phyloP scores from a whole-genome alignment of 768 basidiomycete species.

The Boletus reticuloceps region DNA sequence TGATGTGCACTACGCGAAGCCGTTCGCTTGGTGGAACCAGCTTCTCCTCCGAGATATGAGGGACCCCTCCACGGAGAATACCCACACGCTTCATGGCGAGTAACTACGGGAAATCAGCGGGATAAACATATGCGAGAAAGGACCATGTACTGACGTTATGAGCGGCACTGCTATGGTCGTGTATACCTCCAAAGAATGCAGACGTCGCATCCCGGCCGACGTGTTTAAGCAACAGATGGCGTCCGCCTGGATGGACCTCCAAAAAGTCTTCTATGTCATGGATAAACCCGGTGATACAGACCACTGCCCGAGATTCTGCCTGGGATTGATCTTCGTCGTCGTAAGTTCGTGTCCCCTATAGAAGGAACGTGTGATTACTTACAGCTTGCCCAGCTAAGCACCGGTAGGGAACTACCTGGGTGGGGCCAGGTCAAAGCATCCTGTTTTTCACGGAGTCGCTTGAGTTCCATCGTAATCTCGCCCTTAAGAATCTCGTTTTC shows the following conservation, averaged over 20 bases:
- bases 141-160: not conserved
- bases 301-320: not conserved
- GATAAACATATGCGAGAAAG: not conserved
- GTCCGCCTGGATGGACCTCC: not conserved
- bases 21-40: not conserved
- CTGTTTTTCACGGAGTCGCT: not conserved
- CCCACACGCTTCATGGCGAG: constrained; percentile 3
- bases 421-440: not conserved
- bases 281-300: not conserved
- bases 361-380: not conserved
- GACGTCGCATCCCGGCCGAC: constrained; percentile 2
- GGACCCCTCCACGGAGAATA: not conserved
- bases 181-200: constrained; percentile 5
- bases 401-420: not conserved
- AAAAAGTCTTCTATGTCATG: not conserved
- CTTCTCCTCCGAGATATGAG: constrained; percentile 3
- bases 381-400: constrained; percentile 1
- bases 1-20: not conserved
- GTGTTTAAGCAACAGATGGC: not conserved
- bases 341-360: not conserved
- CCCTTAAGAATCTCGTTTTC: constrained; percentile 1
- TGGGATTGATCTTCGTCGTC: not conserved
- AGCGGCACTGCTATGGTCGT: constrained; percentile 1
- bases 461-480: constrained; percentile 2
- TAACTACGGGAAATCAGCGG: not conserved